Conservation (phyloP, 148 eudicot genomes). For the Amaranthus hypochondriacus region DNA sequence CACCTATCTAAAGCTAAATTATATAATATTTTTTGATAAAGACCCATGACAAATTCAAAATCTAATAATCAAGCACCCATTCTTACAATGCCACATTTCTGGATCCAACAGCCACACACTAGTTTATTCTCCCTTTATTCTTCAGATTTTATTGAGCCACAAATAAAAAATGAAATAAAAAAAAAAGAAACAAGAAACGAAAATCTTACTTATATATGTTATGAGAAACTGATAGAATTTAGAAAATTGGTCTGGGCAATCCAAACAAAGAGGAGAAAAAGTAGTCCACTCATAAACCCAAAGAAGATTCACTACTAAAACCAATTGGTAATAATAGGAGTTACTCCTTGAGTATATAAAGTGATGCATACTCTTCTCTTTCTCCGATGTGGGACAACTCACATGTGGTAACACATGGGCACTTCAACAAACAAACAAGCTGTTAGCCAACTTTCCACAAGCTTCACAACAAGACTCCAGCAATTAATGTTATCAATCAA, state of each 20-base stretch:
- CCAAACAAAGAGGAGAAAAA: too few species aligned
- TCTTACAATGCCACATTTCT: background rate
- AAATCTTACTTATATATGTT: too few species aligned
- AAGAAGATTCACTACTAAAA: too few species aligned
- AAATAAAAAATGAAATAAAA: background rate
- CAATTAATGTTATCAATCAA: background rate
- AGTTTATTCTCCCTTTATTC: background rate
- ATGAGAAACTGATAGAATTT: background rate
- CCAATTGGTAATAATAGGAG: too few species aligned
- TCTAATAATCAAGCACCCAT: background rate
- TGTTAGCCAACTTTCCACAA: conserved; percentile 9
- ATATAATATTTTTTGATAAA: background rate
- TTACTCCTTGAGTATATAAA: too few species aligned
- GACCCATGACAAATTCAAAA: conserved; percentile 4
- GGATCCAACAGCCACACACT: background rate
- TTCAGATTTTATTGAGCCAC: background rate
- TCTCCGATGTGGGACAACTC: too few species aligned
- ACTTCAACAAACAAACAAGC: background rate
- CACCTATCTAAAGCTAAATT: background rate
- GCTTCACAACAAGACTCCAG: background rate
- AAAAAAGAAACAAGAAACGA: background rate
- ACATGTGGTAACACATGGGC: too few species aligned
- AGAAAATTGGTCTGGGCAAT: too few species aligned
- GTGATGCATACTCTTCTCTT: too few species aligned
- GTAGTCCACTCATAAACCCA: too few species aligned